Base-by-base conservation (phyloP, 352 stramenopile species). In the Globisporangium alternatum region DNA sequence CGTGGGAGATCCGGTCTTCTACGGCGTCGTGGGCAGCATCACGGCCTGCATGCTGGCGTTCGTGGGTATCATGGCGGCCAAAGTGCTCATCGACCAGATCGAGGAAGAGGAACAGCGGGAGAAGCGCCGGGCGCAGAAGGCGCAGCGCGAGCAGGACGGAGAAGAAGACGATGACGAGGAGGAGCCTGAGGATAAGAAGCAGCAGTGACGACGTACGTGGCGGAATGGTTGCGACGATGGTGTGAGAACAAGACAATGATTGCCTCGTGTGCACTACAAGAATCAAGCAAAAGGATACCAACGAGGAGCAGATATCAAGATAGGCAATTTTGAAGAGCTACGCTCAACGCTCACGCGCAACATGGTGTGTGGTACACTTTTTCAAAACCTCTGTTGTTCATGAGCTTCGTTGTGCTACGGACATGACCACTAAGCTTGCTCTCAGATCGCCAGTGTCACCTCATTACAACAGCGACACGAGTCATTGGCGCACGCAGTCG, bases 1-100 rank as follows among this genome's bases (percentile, higher is more conserved):
- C 52, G 55, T 89, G 33, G 77, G 75, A 49, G 81, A 93, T 28
- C 85, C 85, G 19, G 49, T 73, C n/a, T 89, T 88, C 65, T 91
- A 89, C 67, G 76, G 67, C 25, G 59, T 65, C 19, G 21, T 86
- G 35, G 70, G 60, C 28, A 52, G 81, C 21, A 70, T 67, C 45
- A 62, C 81, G 43, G 82, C 91, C 45, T 52, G 84, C 33, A 56
- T 77, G 55, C 65, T 93, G 15, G 80, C 72, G 39, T 25, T 78
- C 28, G 49, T 89, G 2, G 82, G 80, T 33, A 67, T 93, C 30
- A 72, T 83, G 54, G 81, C 84, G 1, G 87, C 84, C 8, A 82
- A 79, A 30, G 60, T 78, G 65, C 65, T 93, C 28, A 66, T 93
- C 33, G 66, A 81, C 52, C 65, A 85, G 65, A 89, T 93, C 51